Evolutionary conservation across 1,139 yeast species (phyloP), one percentile per base, ranked within the genome.

Genomic region (Nadsonia commutata): DNA sequence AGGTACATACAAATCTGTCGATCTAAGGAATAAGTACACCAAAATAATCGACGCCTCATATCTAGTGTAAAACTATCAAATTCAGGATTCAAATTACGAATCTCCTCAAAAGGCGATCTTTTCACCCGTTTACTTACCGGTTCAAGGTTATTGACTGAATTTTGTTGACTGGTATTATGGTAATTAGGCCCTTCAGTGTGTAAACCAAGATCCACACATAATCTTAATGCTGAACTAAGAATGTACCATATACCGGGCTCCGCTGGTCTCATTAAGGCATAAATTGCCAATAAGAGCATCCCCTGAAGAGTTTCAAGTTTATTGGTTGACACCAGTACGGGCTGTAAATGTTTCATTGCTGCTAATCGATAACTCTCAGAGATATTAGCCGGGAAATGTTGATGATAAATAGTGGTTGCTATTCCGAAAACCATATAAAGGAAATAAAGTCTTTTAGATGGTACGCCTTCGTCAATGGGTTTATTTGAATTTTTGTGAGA

Each of bases 201-300:
- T 5, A 86, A 65, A 1, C 94, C 95, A 48, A 86, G 61, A 58
- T 85, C 95, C 20, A 85, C 83, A 52, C 93, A 79, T 43, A 84
- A 60, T 46, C 95, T 68, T 42, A 84, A 60, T 0, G 90, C 88
- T 5, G 84, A 74, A 0, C 95, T 95, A 48, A 84, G 65, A 1
- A 82, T 76, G 56, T 84, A 83, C 96, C 96, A 86, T n/a, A 84
- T 84, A 1, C 95, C 93, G 0, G 95, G 95, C 3, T 76, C 74
- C 0, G 68, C 60, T 1, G 70, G 70, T 3, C 67, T 52, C 65
- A 65, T 63, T 22, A 63, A 70, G 2, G 94, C 77, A 56, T 81
- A 86, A 3, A 78, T 57, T 0, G 93, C 76, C 38, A 80, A 63
- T 20, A 84, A 63, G 23, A 86, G 57, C 17, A 83, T 66, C 0